These are phyloP conservation scores for Hemerocallis citrina DNA, from an alignment of 106 monocot species.

Conservation along the genomic window DNA sequence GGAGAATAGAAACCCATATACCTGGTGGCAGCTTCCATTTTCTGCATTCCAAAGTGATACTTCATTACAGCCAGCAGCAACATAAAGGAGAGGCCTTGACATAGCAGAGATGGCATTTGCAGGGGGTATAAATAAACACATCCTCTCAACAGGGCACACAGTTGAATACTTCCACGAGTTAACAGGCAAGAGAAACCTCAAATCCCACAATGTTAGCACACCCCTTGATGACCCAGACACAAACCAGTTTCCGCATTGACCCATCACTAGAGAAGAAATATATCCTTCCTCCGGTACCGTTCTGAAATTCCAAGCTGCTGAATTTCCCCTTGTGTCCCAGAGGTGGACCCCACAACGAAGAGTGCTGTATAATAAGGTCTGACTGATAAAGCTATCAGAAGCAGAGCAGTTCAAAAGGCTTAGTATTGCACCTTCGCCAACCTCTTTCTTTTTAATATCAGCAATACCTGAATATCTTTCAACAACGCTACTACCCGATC, in stretches of 20 bases:
- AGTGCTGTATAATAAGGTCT: conserved; percentile 76
- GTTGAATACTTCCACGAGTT: conserved; percentile 83
- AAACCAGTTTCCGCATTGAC: conserved; percentile 97
- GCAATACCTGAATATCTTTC: conserved; percentile 94
- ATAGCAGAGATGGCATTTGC: conserved; percentile 34
- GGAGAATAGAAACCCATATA: conserved; percentile 4
- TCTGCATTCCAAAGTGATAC: conserved; percentile 99
- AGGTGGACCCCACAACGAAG: conserved; percentile 60
- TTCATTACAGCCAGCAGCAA: conserved; percentile 91
- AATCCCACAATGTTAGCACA: conserved; percentile 83
- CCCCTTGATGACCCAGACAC: conserved; percentile 93
- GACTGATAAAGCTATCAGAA: conserved; percentile 41
- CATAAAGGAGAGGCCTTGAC: conserved; percentile 71
- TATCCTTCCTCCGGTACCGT: conserved; percentile 64
- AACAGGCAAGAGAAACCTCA: conserved; percentile 93
- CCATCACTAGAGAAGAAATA: conserved; percentile 72
- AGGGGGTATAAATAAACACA: conserved; percentile 68
- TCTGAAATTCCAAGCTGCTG: conserved; percentile 63
- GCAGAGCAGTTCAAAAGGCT: conserved; percentile 69
- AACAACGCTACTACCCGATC: conserved; percentile 56
- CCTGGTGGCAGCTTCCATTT: conserved; percentile 97
- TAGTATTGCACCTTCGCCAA: conserved; percentile 76
- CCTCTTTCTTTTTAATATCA: conserved; percentile 77
- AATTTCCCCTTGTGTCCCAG: conserved; percentile 67
- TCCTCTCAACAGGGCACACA: conserved; percentile 70